Percentiles rank a stretch among this genome's conserved stretches.
phyloP scores from a whole-genome alignment of 352 stramenopile species.

The Globisporangium sylvaticum region DNA sequence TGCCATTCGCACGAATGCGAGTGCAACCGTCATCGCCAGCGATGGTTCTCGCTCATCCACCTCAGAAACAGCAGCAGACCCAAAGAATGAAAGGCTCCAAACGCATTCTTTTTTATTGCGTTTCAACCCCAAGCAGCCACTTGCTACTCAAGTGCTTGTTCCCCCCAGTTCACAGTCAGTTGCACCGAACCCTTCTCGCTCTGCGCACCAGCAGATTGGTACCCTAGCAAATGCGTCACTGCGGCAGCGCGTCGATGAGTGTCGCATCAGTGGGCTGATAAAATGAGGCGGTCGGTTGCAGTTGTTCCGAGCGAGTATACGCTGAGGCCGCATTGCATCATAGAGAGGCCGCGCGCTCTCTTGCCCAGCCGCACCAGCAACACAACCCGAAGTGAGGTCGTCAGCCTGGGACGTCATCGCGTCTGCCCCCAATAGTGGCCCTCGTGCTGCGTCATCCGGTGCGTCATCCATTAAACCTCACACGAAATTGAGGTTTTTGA shows the following conservation, averaged over 20 bases:
- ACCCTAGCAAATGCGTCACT: neutral
- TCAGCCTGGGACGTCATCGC: constrained; percentile 3
- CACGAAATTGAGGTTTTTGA: too few relatives aligned
- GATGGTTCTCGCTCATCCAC: neutral
- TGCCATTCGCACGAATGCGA: neutral
- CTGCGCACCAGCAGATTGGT: neutral
- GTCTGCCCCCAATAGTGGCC: constrained; percentile 1
- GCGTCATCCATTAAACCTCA: neutral
- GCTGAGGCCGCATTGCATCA: neutral
- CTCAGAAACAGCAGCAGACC: neutral
- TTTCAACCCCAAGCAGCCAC: neutral
- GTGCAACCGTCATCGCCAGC: neutral
- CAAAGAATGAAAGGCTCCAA: neutral
- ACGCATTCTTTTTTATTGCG: neutral
- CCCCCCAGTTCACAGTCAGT: neutral
- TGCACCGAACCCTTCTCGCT: neutral
- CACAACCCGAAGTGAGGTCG: neutral
- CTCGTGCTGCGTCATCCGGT: constrained; percentile 13
- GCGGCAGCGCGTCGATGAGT: neutral
- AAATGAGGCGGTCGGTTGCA: neutral
- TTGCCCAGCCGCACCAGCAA: neutral
- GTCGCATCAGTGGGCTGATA: neutral
- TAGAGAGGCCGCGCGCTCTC: neutral
- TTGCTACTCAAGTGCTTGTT: neutral
- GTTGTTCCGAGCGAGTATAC: neutral